Percentiles rank a stretch among this genome's conserved stretches.
Evolutionary conservation across 768 basidiomycete genomes (phyloP).

Genomic region (Naganishia vishniacii): DNA sequence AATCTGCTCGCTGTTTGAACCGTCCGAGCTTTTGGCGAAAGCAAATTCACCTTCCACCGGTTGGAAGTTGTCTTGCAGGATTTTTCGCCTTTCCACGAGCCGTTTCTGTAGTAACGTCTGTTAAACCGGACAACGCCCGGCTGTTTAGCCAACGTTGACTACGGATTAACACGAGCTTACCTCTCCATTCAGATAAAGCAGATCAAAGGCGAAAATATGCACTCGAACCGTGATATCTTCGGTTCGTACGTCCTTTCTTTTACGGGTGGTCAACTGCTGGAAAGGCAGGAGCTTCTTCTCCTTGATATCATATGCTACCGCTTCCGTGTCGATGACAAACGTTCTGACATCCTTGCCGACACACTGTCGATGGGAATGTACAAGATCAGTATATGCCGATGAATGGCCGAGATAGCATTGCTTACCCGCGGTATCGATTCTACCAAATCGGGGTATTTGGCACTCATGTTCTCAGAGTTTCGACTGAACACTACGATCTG

Average conservation of each 20-base stretch:
- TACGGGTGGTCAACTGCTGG: slow-evolving; percentile 89
- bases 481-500: slow-evolving; percentile 86
- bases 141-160: not conserved
- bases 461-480: slow-evolving; percentile 98
- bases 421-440: slow-evolving; percentile 79
- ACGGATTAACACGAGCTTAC: slow-evolving; percentile 53
- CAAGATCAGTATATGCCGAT: not conserved
- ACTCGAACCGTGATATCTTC: slow-evolving; percentile 97
- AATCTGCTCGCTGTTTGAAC: slow-evolving; percentile 85
- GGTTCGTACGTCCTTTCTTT: slow-evolving; percentile 94
- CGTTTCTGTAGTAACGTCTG: slow-evolving; percentile 78
- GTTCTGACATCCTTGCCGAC: slow-evolving; percentile 75
- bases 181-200: slow-evolving; percentile 94
- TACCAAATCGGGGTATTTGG: slow-evolving; percentile 97
- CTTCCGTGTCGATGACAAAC: slow-evolving; percentile 93
- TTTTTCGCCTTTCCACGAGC: slow-evolving; percentile 66
- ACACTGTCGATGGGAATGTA: slow-evolving; percentile 55
- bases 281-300: slow-evolving; percentile 89
- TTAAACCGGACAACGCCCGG: not conserved
- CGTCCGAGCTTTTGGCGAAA: slow-evolving; percentile 86
- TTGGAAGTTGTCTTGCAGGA: slow-evolving; percentile 74
- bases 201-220: slow-evolving; percentile 91
- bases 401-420: slow-evolving; percentile 29
- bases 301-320: slow-evolving; percentile 83
- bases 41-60: slow-evolving; percentile 81